Evolutionary conservation across 805 yeast species (phyloP).

Genomic region (Pichia ethanolica): DNA sequence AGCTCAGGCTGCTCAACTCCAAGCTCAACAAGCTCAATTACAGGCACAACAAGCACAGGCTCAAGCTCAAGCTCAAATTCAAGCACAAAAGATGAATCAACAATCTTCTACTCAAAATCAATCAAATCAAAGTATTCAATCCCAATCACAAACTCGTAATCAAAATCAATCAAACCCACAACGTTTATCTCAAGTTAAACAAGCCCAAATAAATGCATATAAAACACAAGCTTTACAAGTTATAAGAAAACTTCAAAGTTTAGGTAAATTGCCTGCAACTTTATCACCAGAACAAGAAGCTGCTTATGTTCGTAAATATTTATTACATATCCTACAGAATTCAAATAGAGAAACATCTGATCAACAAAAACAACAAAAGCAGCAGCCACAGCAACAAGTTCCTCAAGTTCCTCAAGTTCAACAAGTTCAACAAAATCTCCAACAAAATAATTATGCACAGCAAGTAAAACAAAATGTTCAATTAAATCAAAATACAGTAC

Average conservation of each 20-base stretch:
- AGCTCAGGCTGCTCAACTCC: background rate
- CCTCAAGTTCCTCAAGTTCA: conserved; percentile 1
- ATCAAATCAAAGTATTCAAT: background rate
- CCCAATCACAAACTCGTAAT: background rate
- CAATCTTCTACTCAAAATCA: background rate
- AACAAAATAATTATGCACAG: background rate
- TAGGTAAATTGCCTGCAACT: conserved; percentile 26
- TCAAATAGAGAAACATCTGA: conserved; percentile 10
- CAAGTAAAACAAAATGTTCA: background rate
- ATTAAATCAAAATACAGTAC: background rate
- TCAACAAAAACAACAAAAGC: conserved; percentile 15
- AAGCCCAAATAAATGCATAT: conserved; percentile 20
- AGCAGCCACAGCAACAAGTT: conserved; percentile 9
- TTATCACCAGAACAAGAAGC: conserved; percentile 30
- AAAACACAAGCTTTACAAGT: conserved; percentile 30
- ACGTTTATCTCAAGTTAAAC: conserved; percentile 6
- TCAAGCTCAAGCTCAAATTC: conserved; percentile 8
- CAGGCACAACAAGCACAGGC: background rate
- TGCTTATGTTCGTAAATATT: conserved; percentile 27
- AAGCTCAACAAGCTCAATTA: too few relatives aligned
- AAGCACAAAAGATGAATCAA: conserved; percentile 1
- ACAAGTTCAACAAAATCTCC: conserved; percentile 17
- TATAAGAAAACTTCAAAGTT: conserved; percentile 28
- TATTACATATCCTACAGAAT: conserved; percentile 24
- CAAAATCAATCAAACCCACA: background rate